A percentile compares a stretch with the other conserved stretches of the same genome.
Conservation (phyloP, 805 yeast species). For the Martiniozyma abietophila region DNA sequence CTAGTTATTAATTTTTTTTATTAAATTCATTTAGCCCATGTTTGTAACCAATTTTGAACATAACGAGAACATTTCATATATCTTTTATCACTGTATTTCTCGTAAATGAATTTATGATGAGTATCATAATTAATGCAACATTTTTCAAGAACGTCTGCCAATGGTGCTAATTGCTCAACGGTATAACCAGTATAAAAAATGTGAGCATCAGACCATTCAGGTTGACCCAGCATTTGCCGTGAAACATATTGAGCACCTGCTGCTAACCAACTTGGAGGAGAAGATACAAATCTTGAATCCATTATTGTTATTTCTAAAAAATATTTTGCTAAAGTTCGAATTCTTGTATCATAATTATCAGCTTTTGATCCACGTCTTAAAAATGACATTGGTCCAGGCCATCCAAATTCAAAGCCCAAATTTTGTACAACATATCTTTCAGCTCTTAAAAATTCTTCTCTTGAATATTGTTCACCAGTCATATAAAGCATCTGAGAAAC, state of each 20-base stretch:
- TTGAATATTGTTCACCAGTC: slow-evolving; percentile 73
- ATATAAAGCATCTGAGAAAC: slow-evolving; percentile 76
- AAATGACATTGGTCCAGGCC: slow-evolving; percentile 88
- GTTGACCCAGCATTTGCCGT: slow-evolving; percentile 64
- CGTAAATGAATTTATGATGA: slow-evolving; percentile 75
- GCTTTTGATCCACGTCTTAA: slow-evolving; percentile 83
- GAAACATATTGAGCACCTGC: slow-evolving; percentile 83
- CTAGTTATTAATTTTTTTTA: no score
- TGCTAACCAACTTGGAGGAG: slow-evolving; percentile 66
- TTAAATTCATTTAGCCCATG: slow-evolving; percentile 1
- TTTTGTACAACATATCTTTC: slow-evolving; percentile 70
- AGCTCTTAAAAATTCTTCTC: slow-evolving; percentile 69
- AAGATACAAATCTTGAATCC: slow-evolving; percentile 62
- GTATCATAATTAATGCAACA: slow-evolving; percentile 49
- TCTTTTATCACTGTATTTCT: slow-evolving; percentile 80
- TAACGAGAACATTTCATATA: slow-evolving; percentile 71
- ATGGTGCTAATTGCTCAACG: slow-evolving; percentile 69
- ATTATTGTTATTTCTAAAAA: slow-evolving; percentile 69
- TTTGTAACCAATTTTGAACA: slow-evolving; percentile 51
- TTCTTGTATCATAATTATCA: slow-evolving; percentile 76
- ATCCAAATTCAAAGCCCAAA: slow-evolving; percentile 65
- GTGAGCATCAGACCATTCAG: slow-evolving; percentile 78
- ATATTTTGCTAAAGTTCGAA: slow-evolving; percentile 81
- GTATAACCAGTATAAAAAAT: slow-evolving; percentile 90
- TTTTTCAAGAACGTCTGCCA: slow-evolving; percentile 64